These are phyloP conservation scores for Fomitiporia mediterranea DNA, from an alignment of 1,284 basidiomycete genomes.

Conservation along the genomic window DNA sequence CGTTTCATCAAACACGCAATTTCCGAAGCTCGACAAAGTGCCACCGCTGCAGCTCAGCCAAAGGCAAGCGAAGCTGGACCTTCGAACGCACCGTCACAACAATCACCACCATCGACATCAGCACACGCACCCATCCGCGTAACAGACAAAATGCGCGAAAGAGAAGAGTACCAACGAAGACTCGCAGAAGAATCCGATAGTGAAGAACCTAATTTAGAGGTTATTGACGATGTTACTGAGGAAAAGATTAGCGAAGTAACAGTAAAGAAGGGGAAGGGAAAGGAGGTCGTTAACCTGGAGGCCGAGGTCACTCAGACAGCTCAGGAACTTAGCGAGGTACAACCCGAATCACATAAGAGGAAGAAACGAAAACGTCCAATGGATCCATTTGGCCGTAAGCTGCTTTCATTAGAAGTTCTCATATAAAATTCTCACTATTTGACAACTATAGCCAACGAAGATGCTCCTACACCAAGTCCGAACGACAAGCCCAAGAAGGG, in stretches of 20 bases:
- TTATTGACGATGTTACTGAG: conserved; percentile 40
- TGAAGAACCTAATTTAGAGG: conserved; percentile 39
- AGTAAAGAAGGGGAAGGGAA: conserved; percentile 43
- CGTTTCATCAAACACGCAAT: conserved; percentile 85
- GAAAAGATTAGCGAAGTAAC: conserved; percentile 26
- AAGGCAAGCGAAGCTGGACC: conserved; percentile 26
- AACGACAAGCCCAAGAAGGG: background rate
- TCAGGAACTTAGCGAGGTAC: conserved; percentile 21
- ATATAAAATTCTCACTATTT: background rate
- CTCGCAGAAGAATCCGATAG: conserved; percentile 43
- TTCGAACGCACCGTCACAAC: no score
- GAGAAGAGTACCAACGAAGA: conserved; percentile 55
- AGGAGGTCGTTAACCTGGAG: conserved; percentile 8
- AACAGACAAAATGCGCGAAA: conserved; percentile 64
- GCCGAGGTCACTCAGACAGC: no score
- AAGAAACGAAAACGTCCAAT: conserved; percentile 47
- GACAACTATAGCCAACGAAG: background rate
- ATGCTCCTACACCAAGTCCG: background rate
- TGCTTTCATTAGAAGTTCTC: background rate
- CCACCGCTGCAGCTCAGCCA: conserved; percentile 20
- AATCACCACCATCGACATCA: conserved; percentile 25
- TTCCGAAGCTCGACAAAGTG: conserved; percentile 46
- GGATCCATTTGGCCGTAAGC: conserved; percentile 62
- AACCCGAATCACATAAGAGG: conserved; percentile 22
- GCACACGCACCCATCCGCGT: conserved; percentile 46